A percentile compares a stretch with the other conserved stretches of the same genome.
phyloP scores from a whole-genome alignment of 495 filamentous ascomycete genomes.

The Penicillium waksmanii region DNA sequence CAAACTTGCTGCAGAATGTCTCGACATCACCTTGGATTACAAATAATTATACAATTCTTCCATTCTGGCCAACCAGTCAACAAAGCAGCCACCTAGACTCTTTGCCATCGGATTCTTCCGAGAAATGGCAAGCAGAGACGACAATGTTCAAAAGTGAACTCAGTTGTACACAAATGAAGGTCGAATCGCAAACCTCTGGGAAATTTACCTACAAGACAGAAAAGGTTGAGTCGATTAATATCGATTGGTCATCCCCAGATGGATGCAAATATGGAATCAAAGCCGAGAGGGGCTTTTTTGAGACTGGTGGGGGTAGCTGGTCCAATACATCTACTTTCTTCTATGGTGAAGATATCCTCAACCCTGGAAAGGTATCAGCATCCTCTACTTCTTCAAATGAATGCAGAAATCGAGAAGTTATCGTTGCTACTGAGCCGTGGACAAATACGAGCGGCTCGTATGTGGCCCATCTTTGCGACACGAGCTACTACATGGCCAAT shows the following conservation, averaged over 20 bases:
- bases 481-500: conserved; percentile 38
- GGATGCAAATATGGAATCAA: conserved; percentile 22
- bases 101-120: conserved; percentile 18
- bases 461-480: conserved; percentile 27
- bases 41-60: conserved; percentile 39
- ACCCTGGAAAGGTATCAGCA: too few relatives aligned
- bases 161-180: conserved; percentile 29
- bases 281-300: conserved; percentile 2
- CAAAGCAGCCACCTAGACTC: conserved; percentile 24
- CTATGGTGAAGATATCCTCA: conserved; percentile 4
- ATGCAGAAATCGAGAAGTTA: conserved; percentile 20
- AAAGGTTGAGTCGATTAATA: not conserved
- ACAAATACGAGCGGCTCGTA: conserved; percentile 4
- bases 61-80: conserved; percentile 38
- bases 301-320: conserved; percentile 28
- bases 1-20: conserved; percentile 37
- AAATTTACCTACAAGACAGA: not conserved
- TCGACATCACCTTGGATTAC: conserved; percentile 46
- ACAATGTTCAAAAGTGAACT: conserved; percentile 37
- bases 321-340: conserved; percentile 25
- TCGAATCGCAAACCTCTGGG: conserved; percentile 10
- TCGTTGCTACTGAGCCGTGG: conserved; percentile 27
- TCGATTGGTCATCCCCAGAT: conserved; percentile 16
- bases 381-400: not conserved
- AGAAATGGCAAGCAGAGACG: conserved; percentile 38